Base-by-base conservation (phyloP, 768 basidiomycete species). In the Tubosaeta sp. region DNA sequence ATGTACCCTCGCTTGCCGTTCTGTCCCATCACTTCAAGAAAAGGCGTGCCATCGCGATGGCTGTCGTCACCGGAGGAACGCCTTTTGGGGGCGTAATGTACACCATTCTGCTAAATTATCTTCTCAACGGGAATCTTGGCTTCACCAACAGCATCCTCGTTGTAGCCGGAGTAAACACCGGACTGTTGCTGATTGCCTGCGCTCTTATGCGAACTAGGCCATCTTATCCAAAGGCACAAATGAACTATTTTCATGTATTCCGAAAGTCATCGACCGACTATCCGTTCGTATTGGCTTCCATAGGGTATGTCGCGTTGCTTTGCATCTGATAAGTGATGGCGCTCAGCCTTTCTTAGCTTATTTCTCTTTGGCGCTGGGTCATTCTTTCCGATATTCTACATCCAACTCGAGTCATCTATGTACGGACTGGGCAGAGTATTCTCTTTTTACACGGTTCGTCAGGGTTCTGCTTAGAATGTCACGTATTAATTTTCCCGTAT, bases 371-470 rank as follows among this genome's bases (percentile, higher is more conserved):
- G 54, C 10, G 62, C 63, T n/a, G 61, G 61, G 3, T 45, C 78
- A 12, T 81, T 73, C 53, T 77, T 75, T 43, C 77, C 78, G 0
- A 69, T 79, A 31, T 82, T 81, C 61, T 84, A 79, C 57, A 65
- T 84, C 16, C 83, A 84, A 51, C 67, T 83, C 13, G 75, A 80
- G 47, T 74, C 82, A 8, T 71, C 76, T 29, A 69, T 71, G 48
- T 76, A 79, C 49, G 76, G 76, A 2, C 64, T 81, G 27, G 63
- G 69, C 13, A 58, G 69, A 18, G 62, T 57, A 24, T 67, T 84
- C 12, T 77, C 82, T 1, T 84, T 84, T 58, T 82, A 83, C 56
- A 75, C 73, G 43, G 82, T 82, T 47, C 25, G 68, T 27, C 36
- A 24, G 3, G 6, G 29, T 45, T 48, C 32, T 51, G 46, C 38